A percentile compares a stretch with the other conserved stretches of the same genome.
These are phyloP conservation scores for Halteria grandinella DNA, from an alignment of 73 alveolate species.

Conservation along the genomic window DNA sequence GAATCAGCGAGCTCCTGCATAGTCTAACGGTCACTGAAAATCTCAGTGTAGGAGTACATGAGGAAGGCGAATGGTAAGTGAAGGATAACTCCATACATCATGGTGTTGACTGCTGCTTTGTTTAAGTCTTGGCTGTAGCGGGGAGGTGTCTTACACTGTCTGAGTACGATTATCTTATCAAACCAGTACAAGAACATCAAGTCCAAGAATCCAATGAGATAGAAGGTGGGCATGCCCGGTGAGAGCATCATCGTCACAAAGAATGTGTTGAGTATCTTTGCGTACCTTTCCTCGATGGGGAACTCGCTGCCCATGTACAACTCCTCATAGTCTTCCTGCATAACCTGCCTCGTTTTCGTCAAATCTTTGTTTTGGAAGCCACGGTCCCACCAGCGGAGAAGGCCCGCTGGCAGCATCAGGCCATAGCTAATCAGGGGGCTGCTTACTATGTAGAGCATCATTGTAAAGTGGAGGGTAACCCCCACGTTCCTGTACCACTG, in stretches of 20 bases:
- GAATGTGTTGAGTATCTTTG: conserved; percentile 52
- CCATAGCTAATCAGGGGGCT: conserved; percentile 51
- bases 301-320: conserved; percentile 75
- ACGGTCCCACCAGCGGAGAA: conserved; percentile 44
- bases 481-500: conserved; percentile 71
- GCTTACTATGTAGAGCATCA: conserved; percentile 48
- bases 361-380: conserved; percentile 19
- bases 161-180: conserved; percentile 55
- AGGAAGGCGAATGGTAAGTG: conserved; percentile 54
- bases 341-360: conserved; percentile 39
- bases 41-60: conserved; percentile 46
- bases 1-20: too few relatives aligned
- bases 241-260: conserved; percentile 63
- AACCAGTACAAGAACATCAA: conserved; percentile 63
- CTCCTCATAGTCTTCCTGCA: conserved; percentile 58
- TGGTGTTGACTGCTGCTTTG: background rate
- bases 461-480: conserved; percentile 43
- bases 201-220: conserved; percentile 7
- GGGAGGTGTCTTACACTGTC: conserved; percentile 60
- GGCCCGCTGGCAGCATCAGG: conserved; percentile 1
- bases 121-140: conserved; percentile 29
- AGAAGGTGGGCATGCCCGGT: conserved; percentile 72
- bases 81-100: conserved; percentile 29
- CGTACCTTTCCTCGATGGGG: conserved; percentile 60
- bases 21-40: conserved; percentile 17